These are phyloP conservation scores for Hortiboletus campestris DNA, from an alignment of 768 basidiomycete species.

Conservation along the genomic window DNA sequence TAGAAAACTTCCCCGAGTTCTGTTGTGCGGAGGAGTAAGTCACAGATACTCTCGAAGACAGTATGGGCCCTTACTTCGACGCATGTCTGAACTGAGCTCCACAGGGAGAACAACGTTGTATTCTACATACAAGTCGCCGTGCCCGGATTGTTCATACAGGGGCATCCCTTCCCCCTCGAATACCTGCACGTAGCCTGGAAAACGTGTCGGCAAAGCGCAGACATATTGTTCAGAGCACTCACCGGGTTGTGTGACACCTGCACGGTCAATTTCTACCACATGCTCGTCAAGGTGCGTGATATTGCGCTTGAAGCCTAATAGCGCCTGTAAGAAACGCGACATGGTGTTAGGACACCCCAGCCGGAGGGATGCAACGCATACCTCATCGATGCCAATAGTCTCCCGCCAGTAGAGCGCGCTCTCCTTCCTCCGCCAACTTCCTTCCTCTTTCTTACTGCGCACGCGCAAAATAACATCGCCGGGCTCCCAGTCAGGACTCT, in stretches of 20 bases:
- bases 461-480: slow-evolving; percentile 91
- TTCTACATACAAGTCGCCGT: slow-evolving; percentile 89
- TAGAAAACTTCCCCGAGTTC: slow-evolving; percentile 58
- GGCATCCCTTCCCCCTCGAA: slow-evolving; percentile 92
- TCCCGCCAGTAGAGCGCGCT: slow-evolving; percentile 89
- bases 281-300: slow-evolving; percentile 92
- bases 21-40: slow-evolving; percentile 28
- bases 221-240: slow-evolving; percentile 9
- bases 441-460: slow-evolving; percentile 70
- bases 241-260: slow-evolving; percentile 92
- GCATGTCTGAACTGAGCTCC: slow-evolving; percentile 62
- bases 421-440: slow-evolving; percentile 88
- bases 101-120: slow-evolving; percentile 89
- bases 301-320: slow-evolving; percentile 94
- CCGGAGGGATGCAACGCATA: not conserved
- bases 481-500: slow-evolving; percentile 93
- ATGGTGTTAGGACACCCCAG: not conserved
- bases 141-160: slow-evolving; percentile 49
- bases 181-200: slow-evolving; percentile 78
- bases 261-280: slow-evolving; percentile 62
- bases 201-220: not conserved
- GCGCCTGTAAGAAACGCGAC: slow-evolving; percentile 53
- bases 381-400: slow-evolving; percentile 89
- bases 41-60: not conserved
- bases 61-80: slow-evolving; percentile 61